phyloP scores from a whole-genome alignment of 139 green algal species.

The Chlamydomonas schloesseri region DNA sequence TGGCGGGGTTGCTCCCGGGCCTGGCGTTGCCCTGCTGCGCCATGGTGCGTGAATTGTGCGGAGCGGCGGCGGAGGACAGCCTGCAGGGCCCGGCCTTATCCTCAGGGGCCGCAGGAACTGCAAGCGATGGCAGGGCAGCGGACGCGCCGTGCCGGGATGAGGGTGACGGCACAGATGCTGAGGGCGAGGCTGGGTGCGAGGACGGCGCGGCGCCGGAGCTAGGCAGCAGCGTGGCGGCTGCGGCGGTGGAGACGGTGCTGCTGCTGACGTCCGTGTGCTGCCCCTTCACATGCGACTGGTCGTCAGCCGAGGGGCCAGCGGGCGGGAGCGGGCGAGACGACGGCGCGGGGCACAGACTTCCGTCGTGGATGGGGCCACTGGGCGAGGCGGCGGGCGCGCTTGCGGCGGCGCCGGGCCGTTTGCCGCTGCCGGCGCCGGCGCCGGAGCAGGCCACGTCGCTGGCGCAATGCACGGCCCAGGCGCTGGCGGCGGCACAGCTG shows the following conservation, averaged over 20 bases:
- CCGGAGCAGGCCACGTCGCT: neutral
- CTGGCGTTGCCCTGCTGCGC: conserved; percentile 10
- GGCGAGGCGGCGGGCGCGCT: too few relatives aligned
- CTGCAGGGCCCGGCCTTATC: neutral
- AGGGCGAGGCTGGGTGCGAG: too few relatives aligned
- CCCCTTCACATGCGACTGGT: neutral
- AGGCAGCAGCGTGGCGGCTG: neutral
- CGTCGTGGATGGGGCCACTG: neutral
- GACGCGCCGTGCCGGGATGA: neutral
- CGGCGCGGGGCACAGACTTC: too few relatives aligned
- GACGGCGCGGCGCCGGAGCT: neutral
- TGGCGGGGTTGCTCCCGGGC: neutral
- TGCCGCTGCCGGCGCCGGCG: neutral
- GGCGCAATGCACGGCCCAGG: conserved; percentile 1
- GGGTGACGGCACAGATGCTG: neutral
- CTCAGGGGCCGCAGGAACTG: neutral
- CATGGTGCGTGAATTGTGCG: conserved; percentile 18
- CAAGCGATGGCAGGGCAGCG: neutral
- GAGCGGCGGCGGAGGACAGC: neutral
- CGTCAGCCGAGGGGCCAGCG: too few relatives aligned
- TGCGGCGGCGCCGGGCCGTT: neutral
- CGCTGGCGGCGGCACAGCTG: conserved; percentile 42
- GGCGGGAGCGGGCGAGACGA: too few relatives aligned
- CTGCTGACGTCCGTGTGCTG: conserved; percentile 10
- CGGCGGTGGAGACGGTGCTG: conserved; percentile 28